Conservation (phyloP, 495 filamentous ascomycete genomes). For the Podospora comata region DNA sequence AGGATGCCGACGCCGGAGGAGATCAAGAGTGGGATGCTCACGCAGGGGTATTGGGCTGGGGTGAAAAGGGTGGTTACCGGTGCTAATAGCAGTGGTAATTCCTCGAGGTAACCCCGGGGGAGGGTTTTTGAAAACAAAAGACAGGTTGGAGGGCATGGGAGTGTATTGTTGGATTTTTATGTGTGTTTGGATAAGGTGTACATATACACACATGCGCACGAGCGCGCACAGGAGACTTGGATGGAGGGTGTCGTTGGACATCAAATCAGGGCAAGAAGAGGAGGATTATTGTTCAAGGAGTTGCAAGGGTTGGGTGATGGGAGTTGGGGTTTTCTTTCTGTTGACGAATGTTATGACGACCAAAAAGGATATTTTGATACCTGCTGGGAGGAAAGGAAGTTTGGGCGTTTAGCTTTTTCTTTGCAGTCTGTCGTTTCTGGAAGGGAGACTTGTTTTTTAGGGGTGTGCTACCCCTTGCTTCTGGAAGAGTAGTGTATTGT, state of each 20-base stretch:
- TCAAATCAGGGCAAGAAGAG: not conserved
- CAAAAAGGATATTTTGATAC: not conserved
- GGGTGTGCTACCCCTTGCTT: too few species aligned
- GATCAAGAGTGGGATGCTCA: constrained; percentile 58
- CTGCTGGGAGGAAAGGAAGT: not conserved
- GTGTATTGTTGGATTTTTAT: not conserved
- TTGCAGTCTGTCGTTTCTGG: not conserved
- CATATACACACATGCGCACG: not conserved
- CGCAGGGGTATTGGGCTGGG: constrained; percentile 50
- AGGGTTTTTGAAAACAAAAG: not conserved
- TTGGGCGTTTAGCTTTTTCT: not conserved
- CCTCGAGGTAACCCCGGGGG: not conserved
- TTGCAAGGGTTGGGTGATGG: not conserved
- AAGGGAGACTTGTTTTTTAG: not conserved
- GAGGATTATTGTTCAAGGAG: not conserved
- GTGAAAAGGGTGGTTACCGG: constrained; percentile 48
- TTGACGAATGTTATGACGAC: not conserved
- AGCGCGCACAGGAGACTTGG: not conserved
- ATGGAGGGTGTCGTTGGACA: not conserved
- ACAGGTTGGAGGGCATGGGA: not conserved
- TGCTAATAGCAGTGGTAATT: not conserved
- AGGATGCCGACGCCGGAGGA: constrained; percentile 70
- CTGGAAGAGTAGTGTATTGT: too few species aligned
- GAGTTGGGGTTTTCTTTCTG: not conserved
- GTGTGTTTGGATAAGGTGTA: not conserved